Evolutionary conservation across 345 rosid genomes (phyloP), one percentile per base, ranked within the genome.

Genomic region (Eucalyptus erythrocorys): DNA sequence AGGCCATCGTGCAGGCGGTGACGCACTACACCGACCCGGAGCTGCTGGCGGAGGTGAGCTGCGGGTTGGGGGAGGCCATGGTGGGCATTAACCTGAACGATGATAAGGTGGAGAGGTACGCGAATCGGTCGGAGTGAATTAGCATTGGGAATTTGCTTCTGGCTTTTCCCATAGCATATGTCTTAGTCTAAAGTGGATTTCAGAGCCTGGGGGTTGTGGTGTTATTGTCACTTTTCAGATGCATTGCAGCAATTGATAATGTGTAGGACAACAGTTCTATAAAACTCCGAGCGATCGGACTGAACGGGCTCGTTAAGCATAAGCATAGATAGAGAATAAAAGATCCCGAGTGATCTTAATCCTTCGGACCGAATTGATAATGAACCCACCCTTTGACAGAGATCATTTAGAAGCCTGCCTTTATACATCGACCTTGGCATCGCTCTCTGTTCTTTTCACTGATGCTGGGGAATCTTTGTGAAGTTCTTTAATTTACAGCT

Each of bases 21-120:
- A 89, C 92, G 45, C 89, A 92, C 79, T 92, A 91, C 85, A 91
- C 88, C n/a, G 93, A 92, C 80, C 93, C 93, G 7, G 90, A 90
- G 24, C 64, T 92, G 79, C 87, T 92, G 66, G 93, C 89, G 19
- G 92, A 90, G 88, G 90, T 92, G 76, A 92, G 92, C 90, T 91
- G 91, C 22, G 93, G 92, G 17, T 71, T 92, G 40, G 93, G 92
- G 4, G 93, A 92, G 76, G 93, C 93, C 7, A 92, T 91, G 92
- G 92, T 90, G 26, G 93, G 92, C 47, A 92, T 92, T 32, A 91
- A 91, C 85, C 49, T 89, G 87, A 92, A 87, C 45, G 93, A 92
- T 30, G 86, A 32, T 3, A 92, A 87, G 87, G 92, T 89, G 15
- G 93, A 92, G 91, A 91, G 93, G 88, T 92, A 49, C n/a, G 93